These are phyloP conservation scores for Glarea lozoyensis DNA, from an alignment of 495 filamentous ascomycete genomes.

Conservation along the genomic window DNA sequence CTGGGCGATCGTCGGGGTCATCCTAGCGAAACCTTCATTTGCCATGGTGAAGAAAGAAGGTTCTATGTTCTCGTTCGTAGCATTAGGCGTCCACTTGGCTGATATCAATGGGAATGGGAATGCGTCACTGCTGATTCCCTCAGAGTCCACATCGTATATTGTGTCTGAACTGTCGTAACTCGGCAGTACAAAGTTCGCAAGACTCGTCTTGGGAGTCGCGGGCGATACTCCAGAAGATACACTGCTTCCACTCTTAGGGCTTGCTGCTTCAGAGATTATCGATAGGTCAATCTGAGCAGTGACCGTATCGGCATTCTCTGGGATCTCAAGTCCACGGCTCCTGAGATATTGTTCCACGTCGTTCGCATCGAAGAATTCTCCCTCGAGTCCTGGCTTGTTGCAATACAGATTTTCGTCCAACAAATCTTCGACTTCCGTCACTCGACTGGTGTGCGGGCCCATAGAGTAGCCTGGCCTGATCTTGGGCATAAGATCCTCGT, in stretches of 20 bases:
- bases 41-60: constrained; percentile 9
- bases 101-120: constrained; percentile 10
- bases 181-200: too few species aligned
- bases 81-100: constrained; percentile 9
- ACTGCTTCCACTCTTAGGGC: constrained; percentile 3
- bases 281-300: constrained; percentile 37
- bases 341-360: constrained; percentile 65
- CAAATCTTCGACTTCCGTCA: constrained; percentile 16
- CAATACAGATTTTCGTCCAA: constrained; percentile 32
- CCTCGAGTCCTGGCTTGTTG: constrained; percentile 41
- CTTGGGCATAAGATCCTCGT: constrained; percentile 25
- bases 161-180: too few species aligned
- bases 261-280: constrained; percentile 20
- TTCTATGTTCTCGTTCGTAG: constrained; percentile 11
- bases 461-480: constrained; percentile 29
- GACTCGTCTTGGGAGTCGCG: constrained; percentile 16
- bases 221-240: constrained; percentile 8
- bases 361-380: constrained; percentile 65
- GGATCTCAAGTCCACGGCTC: constrained; percentile 47
- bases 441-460: constrained; percentile 27
- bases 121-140: constrained; percentile 2
- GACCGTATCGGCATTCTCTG: constrained; percentile 40
- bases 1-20: background rate
- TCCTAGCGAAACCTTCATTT: background rate
- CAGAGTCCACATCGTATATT: constrained; percentile 4